Percentiles rank a stretch among this genome's conserved stretches.
Conservation (phyloP, 2,329 filamentous ascomycete genomes). For the Neopestalotiopsis sp. region DNA sequence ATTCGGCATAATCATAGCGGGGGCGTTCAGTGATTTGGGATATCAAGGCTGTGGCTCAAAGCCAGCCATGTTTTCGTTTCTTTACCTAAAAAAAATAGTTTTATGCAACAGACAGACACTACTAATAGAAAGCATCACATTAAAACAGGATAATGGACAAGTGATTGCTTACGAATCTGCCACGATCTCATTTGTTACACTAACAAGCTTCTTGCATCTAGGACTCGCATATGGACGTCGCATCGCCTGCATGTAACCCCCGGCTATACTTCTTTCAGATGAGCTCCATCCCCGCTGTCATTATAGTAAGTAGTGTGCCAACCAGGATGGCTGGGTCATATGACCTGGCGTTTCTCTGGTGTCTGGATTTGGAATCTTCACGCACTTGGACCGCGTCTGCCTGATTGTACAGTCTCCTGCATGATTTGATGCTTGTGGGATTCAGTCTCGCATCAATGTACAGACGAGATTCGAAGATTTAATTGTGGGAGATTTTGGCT, state of each 20-base stretch:
- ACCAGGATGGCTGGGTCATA: neutral
- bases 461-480: neutral
- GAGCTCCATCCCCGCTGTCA: neutral
- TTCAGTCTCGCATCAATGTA: neutral
- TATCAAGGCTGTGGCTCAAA: neutral
- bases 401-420: neutral
- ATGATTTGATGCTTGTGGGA: neutral
- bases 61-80: neutral
- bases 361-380: neutral
- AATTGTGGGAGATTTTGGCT: neutral
- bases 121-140: neutral
- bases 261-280: too few species aligned
- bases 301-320: too few species aligned
- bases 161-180: too few species aligned
- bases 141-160: too few species aligned
- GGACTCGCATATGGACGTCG: too few species aligned
- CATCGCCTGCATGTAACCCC: too few species aligned
- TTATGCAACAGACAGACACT: neutral
- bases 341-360: conserved; percentile 6
- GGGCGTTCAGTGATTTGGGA: conserved; percentile 2
- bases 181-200: too few species aligned
- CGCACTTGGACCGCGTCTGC: neutral
- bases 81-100: neutral
- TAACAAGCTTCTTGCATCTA: too few species aligned
- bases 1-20: conserved; percentile 9